Base-by-base conservation (phyloP, 306 rosid species). In the Benincasa hispida region DNA sequence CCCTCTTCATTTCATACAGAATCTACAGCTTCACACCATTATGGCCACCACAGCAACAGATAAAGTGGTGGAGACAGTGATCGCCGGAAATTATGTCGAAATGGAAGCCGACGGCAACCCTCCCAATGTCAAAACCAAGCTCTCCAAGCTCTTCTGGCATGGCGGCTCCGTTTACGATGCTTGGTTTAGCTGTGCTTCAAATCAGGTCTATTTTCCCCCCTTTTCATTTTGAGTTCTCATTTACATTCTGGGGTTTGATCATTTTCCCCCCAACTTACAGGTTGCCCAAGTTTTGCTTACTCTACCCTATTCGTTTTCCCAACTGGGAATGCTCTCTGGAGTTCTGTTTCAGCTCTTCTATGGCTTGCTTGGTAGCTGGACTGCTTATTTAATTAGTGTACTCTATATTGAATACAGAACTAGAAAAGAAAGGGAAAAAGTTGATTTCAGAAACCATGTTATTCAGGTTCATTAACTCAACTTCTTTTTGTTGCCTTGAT, bases 231-330 rank as follows among this genome's bases (percentile, higher is more conserved):
- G 3, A 65, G 13, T 17, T 72, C 13, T 2, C 32, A 30, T 42
- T 51, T 5, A 45, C 5, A 62, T 25, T 68, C 21, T 56, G 78
- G 54, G 11, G 61, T 10, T 37, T 62, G 72, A n/a, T 35, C 19
- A 10, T 61, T 63, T 10, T 13, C 57, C 22, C 10, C 27, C 35
- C 14, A 34, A 74, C 9, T 22, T n/a, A 19, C 89, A 93, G 98
- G 98, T 94, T 78, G 99, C 99, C 42, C 99, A 94, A 87, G 99
- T 94, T 59, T 92, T 94, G 83, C 93, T 94, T 25, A 94, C 99
- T 7, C 78, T 94, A 79, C 99, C 99, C 48, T 94, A 94, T 82
- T 94, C 99, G 62, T 94, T 94, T 77, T 94, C 99, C 18, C 99
- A 94, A 75, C 91, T 94, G 66, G 99, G 99, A 37, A 86, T 92